Evolutionary conservation across 495 filamentous ascomycete genomes (phyloP).

Genomic region (Penicillium tannophilum): DNA sequence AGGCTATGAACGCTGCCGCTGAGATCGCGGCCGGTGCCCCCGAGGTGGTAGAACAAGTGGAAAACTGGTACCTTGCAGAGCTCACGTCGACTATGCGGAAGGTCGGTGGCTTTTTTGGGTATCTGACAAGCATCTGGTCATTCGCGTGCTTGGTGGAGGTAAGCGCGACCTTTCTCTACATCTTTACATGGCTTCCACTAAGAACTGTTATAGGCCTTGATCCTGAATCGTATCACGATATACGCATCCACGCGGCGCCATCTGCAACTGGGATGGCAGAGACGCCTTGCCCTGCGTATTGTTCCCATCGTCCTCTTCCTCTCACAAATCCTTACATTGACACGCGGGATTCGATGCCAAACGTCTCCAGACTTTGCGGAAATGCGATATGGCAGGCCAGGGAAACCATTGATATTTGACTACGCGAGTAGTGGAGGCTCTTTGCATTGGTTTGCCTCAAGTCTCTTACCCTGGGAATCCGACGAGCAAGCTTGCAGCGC

Average conservation of each 20-base stretch:
- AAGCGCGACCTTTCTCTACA: slow-evolving; percentile 18
- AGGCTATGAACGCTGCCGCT: slow-evolving; percentile 31
- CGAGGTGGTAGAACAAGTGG: slow-evolving; percentile 31
- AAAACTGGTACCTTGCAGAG: slow-evolving; percentile 38
- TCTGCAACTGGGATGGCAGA: slow-evolving; percentile 67
- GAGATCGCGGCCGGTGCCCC: slow-evolving; percentile 33
- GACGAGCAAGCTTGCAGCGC: slow-evolving; percentile 72
- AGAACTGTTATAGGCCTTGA: slow-evolving; percentile 60
- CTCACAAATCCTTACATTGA: slow-evolving; percentile 64
- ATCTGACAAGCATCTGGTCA: slow-evolving; percentile 93
- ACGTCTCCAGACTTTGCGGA: slow-evolving; percentile 75
- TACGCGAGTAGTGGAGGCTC: slow-evolving; percentile 71
- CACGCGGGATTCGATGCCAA: slow-evolving; percentile 91
- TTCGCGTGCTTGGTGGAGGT: slow-evolving; percentile 80
- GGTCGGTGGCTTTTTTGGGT: slow-evolving; percentile 86
- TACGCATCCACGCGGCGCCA: slow-evolving; percentile 86
- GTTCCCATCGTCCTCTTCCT: slow-evolving; percentile 75
- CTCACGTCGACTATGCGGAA: slow-evolving; percentile 51
- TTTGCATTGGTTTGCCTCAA: slow-evolving; percentile 67
- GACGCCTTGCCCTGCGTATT: slow-evolving; percentile 72
- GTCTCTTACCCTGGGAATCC: slow-evolving; percentile 65
- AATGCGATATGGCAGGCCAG: slow-evolving; percentile 72
- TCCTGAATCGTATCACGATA: slow-evolving; percentile 89
- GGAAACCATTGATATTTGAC: slow-evolving; percentile 67
- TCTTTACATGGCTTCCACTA: not conserved